A percentile compares a stretch with the other conserved stretches of the same genome.
Evolutionary conservation across 495 filamentous ascomycete species (phyloP).

Genomic region (Podospora fimiseda): DNA sequence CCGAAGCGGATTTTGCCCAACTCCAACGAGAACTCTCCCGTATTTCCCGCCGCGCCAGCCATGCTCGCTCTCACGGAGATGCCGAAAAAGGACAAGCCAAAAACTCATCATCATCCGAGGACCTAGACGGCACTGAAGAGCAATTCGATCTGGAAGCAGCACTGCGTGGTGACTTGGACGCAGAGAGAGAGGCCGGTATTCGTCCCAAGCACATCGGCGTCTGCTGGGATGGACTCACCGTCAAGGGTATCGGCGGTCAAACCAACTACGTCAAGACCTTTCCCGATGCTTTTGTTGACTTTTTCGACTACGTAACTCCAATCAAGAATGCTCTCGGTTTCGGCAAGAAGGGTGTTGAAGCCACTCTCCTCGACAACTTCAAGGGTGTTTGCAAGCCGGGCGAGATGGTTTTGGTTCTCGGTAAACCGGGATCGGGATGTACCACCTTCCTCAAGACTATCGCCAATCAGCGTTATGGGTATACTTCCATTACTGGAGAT

Average conservation of each 20-base stretch:
- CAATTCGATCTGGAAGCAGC: slow-evolving; percentile 66
- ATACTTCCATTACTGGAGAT: slow-evolving; percentile 68
- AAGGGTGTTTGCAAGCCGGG: slow-evolving; percentile 58
- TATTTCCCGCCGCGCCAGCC: slow-evolving; percentile 51
- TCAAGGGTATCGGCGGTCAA: slow-evolving; percentile 68
- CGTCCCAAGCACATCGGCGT: slow-evolving; percentile 74
- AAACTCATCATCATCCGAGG: slow-evolving; percentile 40
- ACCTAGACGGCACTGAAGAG: no score
- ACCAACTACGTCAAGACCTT: slow-evolving; percentile 78
- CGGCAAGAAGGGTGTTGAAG: slow-evolving; percentile 56
- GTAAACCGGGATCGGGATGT: slow-evolving; percentile 79
- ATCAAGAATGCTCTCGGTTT: slow-evolving; percentile 51
- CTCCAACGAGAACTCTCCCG: slow-evolving; percentile 66
- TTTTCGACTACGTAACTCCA: slow-evolving; percentile 64
- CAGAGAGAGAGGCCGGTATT: slow-evolving; percentile 71
- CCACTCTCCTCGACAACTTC: slow-evolving; percentile 54
- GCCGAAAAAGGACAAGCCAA: slow-evolving; percentile 43
- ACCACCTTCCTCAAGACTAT: slow-evolving; percentile 84
- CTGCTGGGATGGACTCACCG: slow-evolving; percentile 70
- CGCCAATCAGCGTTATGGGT: slow-evolving; percentile 73
- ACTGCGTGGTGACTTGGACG: slow-evolving; percentile 59
- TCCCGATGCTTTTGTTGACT: slow-evolving; percentile 70
- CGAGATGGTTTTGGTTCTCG: slow-evolving; percentile 87
- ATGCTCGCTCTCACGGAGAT: slow-evolving; percentile 22
- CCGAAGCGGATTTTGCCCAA: slow-evolving; percentile 71